Evolutionary conservation across 805 yeast genomes (phyloP), one percentile per base, ranked within the genome.

Genomic region (Priceomyces medius): DNA sequence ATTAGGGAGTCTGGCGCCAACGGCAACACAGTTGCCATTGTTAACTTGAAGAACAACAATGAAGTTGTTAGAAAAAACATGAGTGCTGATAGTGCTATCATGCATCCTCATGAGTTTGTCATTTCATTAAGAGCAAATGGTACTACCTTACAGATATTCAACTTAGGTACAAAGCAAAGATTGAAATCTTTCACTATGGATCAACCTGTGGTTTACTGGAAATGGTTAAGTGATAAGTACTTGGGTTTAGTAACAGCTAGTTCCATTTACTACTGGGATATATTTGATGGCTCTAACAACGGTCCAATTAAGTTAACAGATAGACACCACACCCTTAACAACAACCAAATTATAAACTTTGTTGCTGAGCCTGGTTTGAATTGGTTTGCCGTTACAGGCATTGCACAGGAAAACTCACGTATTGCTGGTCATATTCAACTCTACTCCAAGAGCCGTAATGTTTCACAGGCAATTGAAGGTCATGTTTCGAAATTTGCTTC

Each of bases 401-500:
- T 93, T 57, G 83, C 95, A 24, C 97, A 89, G 66, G 96, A 88
- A 59, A 84, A 85, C 53, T 95, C 95, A 50, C 81, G 95, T 56
- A 88, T 93, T 52, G 97, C 88, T 24, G 99, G 99, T 60, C 95
- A 88, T 67, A 86, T 91, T 61, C 99, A 93, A 72, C 79, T 93
- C 48, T 93, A 73, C 68, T 85, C 96, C 45, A 85, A 84, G 61
- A 80, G 83, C 40, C 83, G 98, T 68, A 85, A 86, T 59, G 87
- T 91, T 29, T 90, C 97, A 10, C 99, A 93, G 70, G 90, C 96
- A 16, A 88, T 93, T 54, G 98, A 93, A 59, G 99, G 99, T 55
- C 99, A 93, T 65, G 98, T 95, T 42, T 93, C 96, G 45, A 80
- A 81, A 31, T 93, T 93, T 68, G 88, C 96, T 41, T 73, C 76